phyloP scores from a whole-genome alignment of 2,329 filamentous ascomycete species.

The Penicillium corylophilum region DNA sequence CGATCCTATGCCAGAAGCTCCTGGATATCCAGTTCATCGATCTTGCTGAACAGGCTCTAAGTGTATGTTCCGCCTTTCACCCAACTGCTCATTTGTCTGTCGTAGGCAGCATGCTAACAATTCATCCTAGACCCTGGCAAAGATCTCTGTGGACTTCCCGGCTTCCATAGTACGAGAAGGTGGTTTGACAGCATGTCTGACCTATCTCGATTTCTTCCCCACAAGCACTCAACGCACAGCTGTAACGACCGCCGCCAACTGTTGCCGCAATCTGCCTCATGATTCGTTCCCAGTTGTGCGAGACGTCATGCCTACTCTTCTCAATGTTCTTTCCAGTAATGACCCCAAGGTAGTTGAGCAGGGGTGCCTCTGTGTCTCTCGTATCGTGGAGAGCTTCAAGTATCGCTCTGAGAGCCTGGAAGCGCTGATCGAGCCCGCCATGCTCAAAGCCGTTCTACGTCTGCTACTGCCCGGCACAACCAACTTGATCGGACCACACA shows the following conservation, averaged over 20 bases:
- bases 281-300: conserved; percentile 89
- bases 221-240: conserved; percentile 96
- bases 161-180: conserved; percentile 93
- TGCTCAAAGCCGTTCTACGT: conserved; percentile 80
- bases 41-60: conserved; percentile 92
- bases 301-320: conserved; percentile 94
- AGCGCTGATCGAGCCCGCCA: conserved; percentile 82
- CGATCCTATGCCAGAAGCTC: conserved; percentile 89
- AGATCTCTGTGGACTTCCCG: conserved; percentile 95
- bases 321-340: conserved; percentile 85
- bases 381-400: conserved; percentile 96
- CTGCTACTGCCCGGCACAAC: conserved; percentile 90
- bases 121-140: conserved; percentile 72
- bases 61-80: conserved; percentile 49
- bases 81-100: neutral
- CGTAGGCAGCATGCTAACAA: conserved; percentile 1
- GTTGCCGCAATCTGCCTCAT: conserved; percentile 92
- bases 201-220: conserved; percentile 94
- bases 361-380: conserved; percentile 89
- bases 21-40: conserved; percentile 97
- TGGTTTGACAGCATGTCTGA: conserved; percentile 90
- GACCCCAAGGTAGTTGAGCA: conserved; percentile 98
- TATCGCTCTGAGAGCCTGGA: conserved; percentile 84
- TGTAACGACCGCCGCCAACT: conserved; percentile 96
- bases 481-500: conserved; percentile 88